Evolutionary conservation across 805 yeast species (phyloP).

Genomic region (Wickerhamiella shivajii): DNA sequence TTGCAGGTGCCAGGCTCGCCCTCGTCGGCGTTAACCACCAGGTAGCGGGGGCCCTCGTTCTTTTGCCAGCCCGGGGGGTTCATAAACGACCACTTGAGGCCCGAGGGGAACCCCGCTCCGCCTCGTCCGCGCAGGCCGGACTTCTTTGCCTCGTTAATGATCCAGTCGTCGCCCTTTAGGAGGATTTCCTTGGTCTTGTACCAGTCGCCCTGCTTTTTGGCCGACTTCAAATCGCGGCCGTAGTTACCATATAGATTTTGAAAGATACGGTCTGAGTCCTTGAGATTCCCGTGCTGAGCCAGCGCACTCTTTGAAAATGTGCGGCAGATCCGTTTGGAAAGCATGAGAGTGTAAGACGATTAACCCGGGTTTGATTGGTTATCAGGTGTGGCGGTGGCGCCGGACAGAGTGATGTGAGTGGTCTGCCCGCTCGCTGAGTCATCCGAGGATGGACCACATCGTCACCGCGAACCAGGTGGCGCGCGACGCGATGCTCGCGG

Average conservation of each 20-base stretch:
- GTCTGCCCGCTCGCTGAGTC: too few relatives aligned
- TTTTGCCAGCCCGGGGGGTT: slow-evolving; percentile 94
- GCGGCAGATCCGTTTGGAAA: slow-evolving; percentile 5
- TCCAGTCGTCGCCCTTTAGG: slow-evolving; percentile 77
- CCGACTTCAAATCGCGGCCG: slow-evolving; percentile 60
- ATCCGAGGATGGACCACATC: too few relatives aligned
- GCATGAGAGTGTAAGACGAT: too few relatives aligned
- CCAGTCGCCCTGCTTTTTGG: slow-evolving; percentile 81
- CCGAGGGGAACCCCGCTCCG: slow-evolving; percentile 89
- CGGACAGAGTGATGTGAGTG: too few relatives aligned
- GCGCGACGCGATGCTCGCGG: too few relatives aligned
- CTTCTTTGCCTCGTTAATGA: slow-evolving; percentile 71
- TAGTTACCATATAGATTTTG: slow-evolving; percentile 67
- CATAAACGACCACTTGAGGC: slow-evolving; percentile 86
- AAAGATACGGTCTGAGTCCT: slow-evolving; percentile 74
- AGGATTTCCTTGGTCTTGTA: slow-evolving; percentile 77
- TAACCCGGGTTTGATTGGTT: too few relatives aligned
- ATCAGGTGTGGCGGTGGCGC: too few relatives aligned
- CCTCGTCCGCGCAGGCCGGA: slow-evolving; percentile 86
- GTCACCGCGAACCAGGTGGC: too few relatives aligned
- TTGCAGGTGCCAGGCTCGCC: slow-evolving; percentile 94
- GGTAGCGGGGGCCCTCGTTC: slow-evolving; percentile 74
- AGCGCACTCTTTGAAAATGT: slow-evolving; percentile 4
- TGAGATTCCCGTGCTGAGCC: slow-evolving; percentile 47
- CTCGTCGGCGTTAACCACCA: slow-evolving; percentile 86